phyloP scores from a whole-genome alignment of 805 yeast genomes.

The Osmozyma mogii region DNA sequence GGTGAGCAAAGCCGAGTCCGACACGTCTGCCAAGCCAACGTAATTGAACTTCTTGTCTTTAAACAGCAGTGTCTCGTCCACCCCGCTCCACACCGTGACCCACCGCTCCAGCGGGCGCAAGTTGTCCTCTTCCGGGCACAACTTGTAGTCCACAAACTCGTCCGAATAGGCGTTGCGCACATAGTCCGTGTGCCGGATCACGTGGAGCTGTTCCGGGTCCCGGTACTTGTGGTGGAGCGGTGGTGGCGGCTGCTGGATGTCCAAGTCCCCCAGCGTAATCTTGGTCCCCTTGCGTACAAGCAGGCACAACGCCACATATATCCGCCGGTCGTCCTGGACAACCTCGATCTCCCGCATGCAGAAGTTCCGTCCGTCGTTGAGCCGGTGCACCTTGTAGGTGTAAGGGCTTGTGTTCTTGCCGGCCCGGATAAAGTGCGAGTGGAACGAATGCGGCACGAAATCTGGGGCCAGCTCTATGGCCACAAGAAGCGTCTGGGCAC shows the following conservation, averaged over 20 bases:
- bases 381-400: conserved; percentile 43
- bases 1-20: conserved; percentile 33
- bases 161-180: conserved; percentile 30
- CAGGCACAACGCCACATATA: conserved; percentile 45
- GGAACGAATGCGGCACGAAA: conserved; percentile 51
- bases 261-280: conserved; percentile 3
- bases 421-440: conserved; percentile 51
- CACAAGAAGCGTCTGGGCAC: conserved; percentile 59
- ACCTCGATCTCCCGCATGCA: conserved; percentile 48
- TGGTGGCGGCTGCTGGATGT: conserved; percentile 13
- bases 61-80: conserved; percentile 17
- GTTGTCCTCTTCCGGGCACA: conserved; percentile 27
- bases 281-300: conserved; percentile 19
- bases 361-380: conserved; percentile 47
- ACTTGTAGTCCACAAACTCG: conserved; percentile 25
- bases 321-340: conserved; percentile 43
- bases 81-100: conserved; percentile 33
- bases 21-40: conserved; percentile 30
- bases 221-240: conserved; percentile 16
- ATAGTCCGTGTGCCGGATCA: conserved; percentile 28
- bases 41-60: conserved; percentile 21
- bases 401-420: conserved; percentile 42
- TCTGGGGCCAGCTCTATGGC: conserved; percentile 40
- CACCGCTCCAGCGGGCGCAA: conserved; percentile 28
- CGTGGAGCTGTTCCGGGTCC: conserved; percentile 18